A percentile compares a stretch with the other conserved stretches of the same genome.
phyloP scores from a whole-genome alignment of 176 grass and related monocot genomes.

The Oryza longistaminata region DNA sequence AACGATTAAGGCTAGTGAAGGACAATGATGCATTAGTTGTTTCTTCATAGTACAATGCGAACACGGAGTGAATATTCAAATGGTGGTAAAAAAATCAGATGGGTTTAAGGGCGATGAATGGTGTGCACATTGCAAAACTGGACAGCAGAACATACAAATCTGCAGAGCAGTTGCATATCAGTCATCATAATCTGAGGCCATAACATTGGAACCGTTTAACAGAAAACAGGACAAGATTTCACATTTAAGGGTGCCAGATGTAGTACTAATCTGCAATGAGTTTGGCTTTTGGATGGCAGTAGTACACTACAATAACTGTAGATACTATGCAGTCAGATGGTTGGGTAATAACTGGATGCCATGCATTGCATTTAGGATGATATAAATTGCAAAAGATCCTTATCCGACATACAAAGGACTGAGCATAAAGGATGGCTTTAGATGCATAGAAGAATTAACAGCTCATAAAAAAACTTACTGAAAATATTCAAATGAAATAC shows the following conservation, averaged over 20 bases:
- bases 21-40: background rate
- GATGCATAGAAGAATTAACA: background rate
- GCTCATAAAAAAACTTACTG: slow-evolving; percentile 18
- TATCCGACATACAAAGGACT: slow-evolving; percentile 20
- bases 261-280: slow-evolving; percentile 8
- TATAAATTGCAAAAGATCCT: slow-evolving; percentile 31
- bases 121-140: slow-evolving; percentile 10
- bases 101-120: slow-evolving; percentile 13
- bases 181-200: slow-evolving; percentile 25
- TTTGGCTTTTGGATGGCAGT: slow-evolving; percentile 14
- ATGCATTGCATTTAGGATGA: slow-evolving; percentile 6
- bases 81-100: background rate
- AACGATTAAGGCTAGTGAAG: background rate
- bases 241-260: slow-evolving; percentile 29
- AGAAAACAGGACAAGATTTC: slow-evolving; percentile 20
- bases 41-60: background rate
- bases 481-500: slow-evolving; percentile 42
- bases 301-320: slow-evolving; percentile 16
- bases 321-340: slow-evolving; percentile 21
- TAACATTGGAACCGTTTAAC: background rate
- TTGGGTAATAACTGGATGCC: background rate
- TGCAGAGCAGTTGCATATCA: slow-evolving; percentile 14
- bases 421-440: background rate
- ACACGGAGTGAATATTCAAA: background rate
- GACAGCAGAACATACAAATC: background rate